Evolutionary conservation across 2,329 filamentous ascomycete genomes (phyloP), one percentile per base, ranked within the genome.

Genomic region (Lachnellula cervina): DNA sequence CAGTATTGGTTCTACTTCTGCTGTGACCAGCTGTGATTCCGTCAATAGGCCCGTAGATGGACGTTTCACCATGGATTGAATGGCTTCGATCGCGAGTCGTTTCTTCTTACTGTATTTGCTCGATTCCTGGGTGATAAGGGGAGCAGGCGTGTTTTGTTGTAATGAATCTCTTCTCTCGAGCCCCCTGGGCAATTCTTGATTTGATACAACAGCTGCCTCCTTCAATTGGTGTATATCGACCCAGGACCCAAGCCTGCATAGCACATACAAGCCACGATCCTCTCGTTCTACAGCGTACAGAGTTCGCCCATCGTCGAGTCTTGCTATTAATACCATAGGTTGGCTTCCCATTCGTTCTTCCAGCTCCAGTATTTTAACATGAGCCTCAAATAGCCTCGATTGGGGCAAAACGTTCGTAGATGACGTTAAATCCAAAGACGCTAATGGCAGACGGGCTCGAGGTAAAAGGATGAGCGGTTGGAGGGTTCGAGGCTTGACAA

Each of bases 211-310:
- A 40, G 82, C 80, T 40, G 75, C 69, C 11, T 70, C 68, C 23
- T 72, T 71, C 28, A 91, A 72, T 6, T 76, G 72, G 37, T 79
- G 76, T 51, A 87, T 67, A 58, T 84, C 80, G 21, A 88, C 77
- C 86, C 87, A 89, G 19, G 74, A 70, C 2, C 82, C 86, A 44
- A 94, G 73, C 64, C 81, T 84, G 69, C 86, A 91, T 25, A 90
- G 68, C 11, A 82, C 80, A 68, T 89, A 92, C 3, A 87, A 74
- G 0, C 79, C 79, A 47, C 73, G 70, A 16, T 77, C 74, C 37
- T 88, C 82, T 23, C 82, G 78, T 72, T 92, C 88, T n/a, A 89
- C 72, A 13, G 79, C 85, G 67, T 83, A 87, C 0, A 81, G 60
- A 37, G 74, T 75, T 54, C 76, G 74, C 58, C 76, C 78, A 25